phyloP scores from a whole-genome alignment of 1,284 basidiomycete species.

The Jaminaea rosea region DNA sequence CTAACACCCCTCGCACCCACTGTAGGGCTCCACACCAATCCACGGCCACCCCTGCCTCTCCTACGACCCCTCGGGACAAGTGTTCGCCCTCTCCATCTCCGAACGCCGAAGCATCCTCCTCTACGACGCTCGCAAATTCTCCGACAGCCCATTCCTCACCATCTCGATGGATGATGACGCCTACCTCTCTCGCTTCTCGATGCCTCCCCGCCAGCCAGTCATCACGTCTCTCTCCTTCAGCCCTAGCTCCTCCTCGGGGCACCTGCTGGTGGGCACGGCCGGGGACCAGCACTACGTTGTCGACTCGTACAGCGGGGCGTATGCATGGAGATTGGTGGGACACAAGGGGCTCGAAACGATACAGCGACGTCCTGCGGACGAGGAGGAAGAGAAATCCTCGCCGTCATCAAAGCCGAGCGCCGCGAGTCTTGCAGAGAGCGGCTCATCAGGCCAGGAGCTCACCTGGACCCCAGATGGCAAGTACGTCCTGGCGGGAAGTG shows the following conservation, averaged over 20 bases:
- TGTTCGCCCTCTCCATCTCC: slow-evolving; percentile 88
- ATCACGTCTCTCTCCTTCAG: slow-evolving; percentile 88
- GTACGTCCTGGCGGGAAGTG: slow-evolving; percentile 19
- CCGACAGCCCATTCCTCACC: slow-evolving; percentile 76
- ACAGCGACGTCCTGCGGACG: no score
- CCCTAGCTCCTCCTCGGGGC: slow-evolving; percentile 64
- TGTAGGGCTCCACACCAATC: slow-evolving; percentile 52
- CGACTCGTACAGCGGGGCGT: slow-evolving; percentile 23
- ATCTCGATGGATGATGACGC: slow-evolving; percentile 59
- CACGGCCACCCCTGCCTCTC: slow-evolving; percentile 68
- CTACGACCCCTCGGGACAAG: slow-evolving; percentile 77
- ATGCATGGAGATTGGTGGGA: slow-evolving; percentile 25
- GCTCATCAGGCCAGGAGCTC: slow-evolving; percentile 38
- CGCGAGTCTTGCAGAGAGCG: slow-evolving; percentile 35
- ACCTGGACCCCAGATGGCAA: slow-evolving; percentile 42
- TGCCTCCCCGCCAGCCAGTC: slow-evolving; percentile 67
- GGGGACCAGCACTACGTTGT: slow-evolving; percentile 79
- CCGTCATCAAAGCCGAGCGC: not conserved
- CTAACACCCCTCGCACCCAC: not conserved
- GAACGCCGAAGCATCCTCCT: slow-evolving; percentile 30
- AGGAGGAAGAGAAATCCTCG: no score
- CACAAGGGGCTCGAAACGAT: slow-evolving; percentile 34
- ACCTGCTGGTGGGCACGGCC: slow-evolving; percentile 83
- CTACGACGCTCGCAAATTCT: slow-evolving; percentile 79
- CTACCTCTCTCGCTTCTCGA: slow-evolving; percentile 29